Conservation (phyloP, 371 early-diverging fungal species). For the Mortierella sp. region DNA sequence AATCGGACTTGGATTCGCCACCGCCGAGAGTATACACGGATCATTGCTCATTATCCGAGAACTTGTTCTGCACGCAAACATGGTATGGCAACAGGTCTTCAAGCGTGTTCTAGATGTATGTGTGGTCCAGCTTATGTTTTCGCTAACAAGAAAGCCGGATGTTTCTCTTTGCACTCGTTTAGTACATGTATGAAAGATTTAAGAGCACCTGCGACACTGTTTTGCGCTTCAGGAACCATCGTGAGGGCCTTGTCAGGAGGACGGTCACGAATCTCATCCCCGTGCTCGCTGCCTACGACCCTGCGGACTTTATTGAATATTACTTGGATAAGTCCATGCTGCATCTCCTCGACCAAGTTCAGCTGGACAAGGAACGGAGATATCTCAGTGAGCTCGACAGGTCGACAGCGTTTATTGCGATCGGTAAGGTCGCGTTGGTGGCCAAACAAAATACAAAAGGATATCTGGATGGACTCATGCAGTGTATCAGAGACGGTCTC, state of each 20-base stretch:
- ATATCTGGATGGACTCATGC: constrained; percentile 81
- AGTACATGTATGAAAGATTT: constrained; percentile 88
- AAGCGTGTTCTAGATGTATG: neutral
- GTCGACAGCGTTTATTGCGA: constrained; percentile 81
- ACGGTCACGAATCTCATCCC: constrained; percentile 92
- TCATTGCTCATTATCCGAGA: constrained; percentile 87
- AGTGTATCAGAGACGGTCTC: constrained; percentile 82
- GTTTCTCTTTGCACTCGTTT: neutral
- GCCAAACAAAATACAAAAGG: constrained; percentile 83
- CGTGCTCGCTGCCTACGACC: constrained; percentile 86
- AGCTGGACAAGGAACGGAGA: constrained; percentile 81
- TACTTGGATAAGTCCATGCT: constrained; percentile 83
- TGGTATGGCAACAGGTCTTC: constrained; percentile 48
- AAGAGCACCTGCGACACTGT: constrained; percentile 84
- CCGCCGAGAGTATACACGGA: constrained; percentile 89
- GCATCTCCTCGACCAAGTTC: constrained; percentile 81
- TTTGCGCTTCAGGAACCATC: constrained; percentile 83
- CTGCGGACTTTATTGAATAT: constrained; percentile 78
- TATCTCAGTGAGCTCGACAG: constrained; percentile 20
- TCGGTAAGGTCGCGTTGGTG: constrained; percentile 90
- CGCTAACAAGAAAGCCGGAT: neutral
- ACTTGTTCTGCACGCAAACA: constrained; percentile 84
- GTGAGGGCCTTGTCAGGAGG: constrained; percentile 84
- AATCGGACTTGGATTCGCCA: constrained; percentile 78
- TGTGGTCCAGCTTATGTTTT: neutral